Conservation (phyloP, 441 rosid genomes). For the Corymbia calophylla region DNA sequence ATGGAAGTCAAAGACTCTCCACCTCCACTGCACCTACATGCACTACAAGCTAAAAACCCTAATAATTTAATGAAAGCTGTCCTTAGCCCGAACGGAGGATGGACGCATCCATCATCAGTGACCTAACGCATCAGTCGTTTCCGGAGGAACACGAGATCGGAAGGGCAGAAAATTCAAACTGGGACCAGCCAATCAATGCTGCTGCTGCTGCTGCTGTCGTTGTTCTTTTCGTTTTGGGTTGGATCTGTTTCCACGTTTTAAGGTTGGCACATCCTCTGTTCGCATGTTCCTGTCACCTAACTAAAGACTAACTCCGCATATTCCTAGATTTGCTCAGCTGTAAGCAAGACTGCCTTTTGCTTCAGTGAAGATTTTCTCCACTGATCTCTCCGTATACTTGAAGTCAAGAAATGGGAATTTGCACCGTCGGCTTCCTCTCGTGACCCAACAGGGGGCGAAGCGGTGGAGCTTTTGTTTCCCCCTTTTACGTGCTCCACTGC, state of each 20-base stretch:
- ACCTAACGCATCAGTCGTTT: neutral
- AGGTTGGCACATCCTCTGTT: neutral
- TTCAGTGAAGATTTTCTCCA: too few relatives aligned
- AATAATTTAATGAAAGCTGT: neutral
- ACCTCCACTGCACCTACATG: neutral
- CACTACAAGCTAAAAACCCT: neutral
- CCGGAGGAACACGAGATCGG: neutral
- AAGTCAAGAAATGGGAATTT: neutral
- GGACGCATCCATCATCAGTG: neutral
- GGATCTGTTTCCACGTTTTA: neutral
- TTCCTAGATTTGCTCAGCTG: too few relatives aligned
- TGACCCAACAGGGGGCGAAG: neutral
- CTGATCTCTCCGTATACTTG: too few relatives aligned
- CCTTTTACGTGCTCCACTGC: neutral
- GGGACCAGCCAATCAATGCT: neutral
- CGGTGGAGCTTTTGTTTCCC: neutral
- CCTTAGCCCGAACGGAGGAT: neutral
- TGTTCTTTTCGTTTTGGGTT: neutral
- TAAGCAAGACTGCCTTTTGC: too few relatives aligned
- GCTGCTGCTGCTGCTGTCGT: neutral
- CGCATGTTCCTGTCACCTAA: conserved; percentile 6
- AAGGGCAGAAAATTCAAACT: neutral
- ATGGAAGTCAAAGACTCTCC: neutral
- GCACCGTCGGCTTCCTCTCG: neutral
- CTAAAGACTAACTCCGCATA: neutral